Percentiles rank a stretch among this genome's conserved stretches.
phyloP scores from a whole-genome alignment of 208 protist genomes.

The Vickermania ingenoplastis region DNA sequence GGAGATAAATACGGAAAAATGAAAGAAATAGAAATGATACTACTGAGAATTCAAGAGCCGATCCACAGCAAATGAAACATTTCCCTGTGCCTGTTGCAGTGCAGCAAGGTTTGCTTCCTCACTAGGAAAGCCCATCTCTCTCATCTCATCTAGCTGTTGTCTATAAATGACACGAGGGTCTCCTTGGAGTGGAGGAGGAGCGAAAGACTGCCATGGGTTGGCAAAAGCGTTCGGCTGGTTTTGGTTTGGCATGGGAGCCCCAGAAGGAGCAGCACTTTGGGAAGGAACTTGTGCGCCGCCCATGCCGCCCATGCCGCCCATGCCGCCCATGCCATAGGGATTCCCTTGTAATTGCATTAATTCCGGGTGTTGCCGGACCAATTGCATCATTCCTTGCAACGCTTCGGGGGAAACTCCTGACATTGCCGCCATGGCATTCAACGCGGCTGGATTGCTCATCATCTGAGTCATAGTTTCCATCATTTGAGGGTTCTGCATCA shows the following conservation, averaged over 20 bases:
- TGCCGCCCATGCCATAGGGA: background rate
- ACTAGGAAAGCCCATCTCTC: constrained; percentile 90
- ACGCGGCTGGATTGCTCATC: too few relatives aligned
- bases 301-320: background rate
- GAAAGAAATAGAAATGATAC: background rate
- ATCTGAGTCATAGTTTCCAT: too few relatives aligned
- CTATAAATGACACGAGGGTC: constrained; percentile 74
- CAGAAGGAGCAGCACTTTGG: background rate
- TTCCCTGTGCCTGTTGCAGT: constrained; percentile 81
- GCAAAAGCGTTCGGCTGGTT: background rate
- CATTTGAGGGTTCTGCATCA: constrained; percentile 68
- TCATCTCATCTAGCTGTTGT: constrained; percentile 81
- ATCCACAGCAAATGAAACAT: constrained; percentile 84
- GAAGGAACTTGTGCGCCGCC: background rate
- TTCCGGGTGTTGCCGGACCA: constrained; percentile 10
- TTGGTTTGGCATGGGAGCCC: background rate
- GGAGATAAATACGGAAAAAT: too few relatives aligned
- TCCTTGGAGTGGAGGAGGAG: constrained; percentile 22
- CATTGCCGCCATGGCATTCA: too few relatives aligned
- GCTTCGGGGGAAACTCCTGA: too few relatives aligned
- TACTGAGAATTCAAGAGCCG: constrained; percentile 58
- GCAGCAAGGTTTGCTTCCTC: constrained; percentile 88
- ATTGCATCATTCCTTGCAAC: constrained; percentile 25
- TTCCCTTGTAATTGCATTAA: constrained; percentile 13
- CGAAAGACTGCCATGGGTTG: background rate